Percentiles rank a stretch among this genome's conserved stretches.
Conservation (phyloP, 163 green algal genomes). For the Scenedesmus sp. region DNA sequence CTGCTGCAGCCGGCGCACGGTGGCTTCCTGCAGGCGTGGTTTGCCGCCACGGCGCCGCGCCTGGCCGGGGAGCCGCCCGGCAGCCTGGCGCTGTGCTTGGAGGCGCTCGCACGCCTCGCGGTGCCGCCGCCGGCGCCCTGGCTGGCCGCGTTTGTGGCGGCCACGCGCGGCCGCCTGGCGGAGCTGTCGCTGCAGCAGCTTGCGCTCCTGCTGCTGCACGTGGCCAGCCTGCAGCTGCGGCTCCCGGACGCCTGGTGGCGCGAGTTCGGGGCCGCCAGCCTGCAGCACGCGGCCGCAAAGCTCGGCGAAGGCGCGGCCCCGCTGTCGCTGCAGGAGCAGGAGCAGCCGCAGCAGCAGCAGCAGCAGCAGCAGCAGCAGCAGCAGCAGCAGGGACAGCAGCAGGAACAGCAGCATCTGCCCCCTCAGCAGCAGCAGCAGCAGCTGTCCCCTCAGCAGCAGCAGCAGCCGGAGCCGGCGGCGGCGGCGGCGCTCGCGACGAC, state of each 20-base stretch:
- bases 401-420: not conserved
- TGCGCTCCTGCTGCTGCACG: slow-evolving; percentile 7
- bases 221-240: slow-evolving; percentile 32
- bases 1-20: slow-evolving; percentile 5
- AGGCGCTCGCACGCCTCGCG: slow-evolving; percentile 14
- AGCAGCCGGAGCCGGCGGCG: too few species aligned
- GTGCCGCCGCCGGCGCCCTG: not conserved
- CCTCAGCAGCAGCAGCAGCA: too few species aligned
- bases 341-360: not conserved
- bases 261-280: not conserved
- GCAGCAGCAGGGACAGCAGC: not conserved
- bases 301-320: too few species aligned
- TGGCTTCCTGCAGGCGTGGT: slow-evolving; percentile 21
- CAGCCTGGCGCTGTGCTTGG: not conserved
- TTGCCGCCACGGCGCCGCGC: not conserved
- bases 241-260: slow-evolving; percentile 22
- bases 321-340: slow-evolving; percentile 68
- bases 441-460: too few species aligned
- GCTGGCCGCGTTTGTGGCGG: not conserved
- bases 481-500: too few species aligned
- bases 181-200: slow-evolving; percentile 39
- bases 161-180: not conserved
- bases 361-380: slow-evolving; percentile 2
- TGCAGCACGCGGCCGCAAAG: not conserved
- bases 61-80: not conserved